These are phyloP conservation scores for Calonectria hawksworthii DNA, from an alignment of 2,329 filamentous ascomycete genomes.

Conservation along the genomic window DNA sequence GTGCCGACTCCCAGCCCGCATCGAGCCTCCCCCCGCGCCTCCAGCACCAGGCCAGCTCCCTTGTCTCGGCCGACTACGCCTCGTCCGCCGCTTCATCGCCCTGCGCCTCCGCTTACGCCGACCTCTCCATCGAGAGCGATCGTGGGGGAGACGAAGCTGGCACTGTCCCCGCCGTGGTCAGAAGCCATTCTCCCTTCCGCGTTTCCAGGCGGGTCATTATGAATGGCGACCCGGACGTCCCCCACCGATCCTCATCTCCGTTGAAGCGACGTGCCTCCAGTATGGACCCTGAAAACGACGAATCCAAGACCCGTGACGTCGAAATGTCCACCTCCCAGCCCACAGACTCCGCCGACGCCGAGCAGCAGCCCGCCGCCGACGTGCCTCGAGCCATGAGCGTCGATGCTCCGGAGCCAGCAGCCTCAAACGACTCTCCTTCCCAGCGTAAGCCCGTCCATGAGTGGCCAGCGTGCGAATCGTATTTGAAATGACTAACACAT, in stretches of 20 bases:
- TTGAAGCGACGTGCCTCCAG: slow-evolving; percentile 75
- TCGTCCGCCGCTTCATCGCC: slow-evolving; percentile 72
- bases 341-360: slow-evolving; percentile 34
- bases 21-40: slow-evolving; percentile 67
- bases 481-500: slow-evolving; percentile 31
- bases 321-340: slow-evolving; percentile 57
- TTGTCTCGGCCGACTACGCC: slow-evolving; percentile 63
- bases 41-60: slow-evolving; percentile 59
- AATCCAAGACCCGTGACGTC: slow-evolving; percentile 59
- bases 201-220: slow-evolving; percentile 68
- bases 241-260: slow-evolving; percentile 74
- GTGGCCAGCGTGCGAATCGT: background rate
- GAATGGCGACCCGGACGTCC: slow-evolving; percentile 70
- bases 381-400: slow-evolving; percentile 59
- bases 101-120: slow-evolving; percentile 67
- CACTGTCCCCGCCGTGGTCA: slow-evolving; percentile 54
- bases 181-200: slow-evolving; percentile 68
- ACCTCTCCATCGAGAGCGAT: slow-evolving; percentile 70
- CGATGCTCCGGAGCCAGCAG: slow-evolving; percentile 51
- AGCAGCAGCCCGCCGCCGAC: slow-evolving; percentile 33
- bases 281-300: slow-evolving; percentile 66
- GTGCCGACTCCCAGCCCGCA: slow-evolving; percentile 59
- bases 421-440: slow-evolving; percentile 32
- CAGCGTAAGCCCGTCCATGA: slow-evolving; percentile 45
- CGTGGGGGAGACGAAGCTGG: slow-evolving; percentile 62